Base-by-base conservation (phyloP, 371 early-diverging fungal genomes). In the Haplosporangium sp. region DNA sequence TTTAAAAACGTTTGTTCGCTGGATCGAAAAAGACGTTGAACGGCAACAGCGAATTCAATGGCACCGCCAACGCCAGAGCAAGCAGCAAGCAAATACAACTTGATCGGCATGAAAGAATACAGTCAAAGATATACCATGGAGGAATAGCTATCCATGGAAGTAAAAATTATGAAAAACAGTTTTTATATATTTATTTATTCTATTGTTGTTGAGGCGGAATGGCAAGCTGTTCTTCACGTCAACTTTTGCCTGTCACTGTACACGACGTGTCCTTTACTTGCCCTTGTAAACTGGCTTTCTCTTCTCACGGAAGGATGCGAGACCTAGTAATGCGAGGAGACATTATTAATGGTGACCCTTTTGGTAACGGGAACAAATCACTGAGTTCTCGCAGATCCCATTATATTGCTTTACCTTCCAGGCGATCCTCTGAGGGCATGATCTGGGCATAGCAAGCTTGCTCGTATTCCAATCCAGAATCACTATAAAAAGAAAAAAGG, bases 371-470 rank as follows among this genome's bases (percentile, higher is more conserved):
- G n/a, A n/a, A n/a, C n/a, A n/a, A n/a, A n/a, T n/a, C n/a, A n/a
- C n/a, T n/a, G n/a, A n/a, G n/a, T n/a, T n/a, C n/a, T n/a, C n/a
- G n/a, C n/a, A n/a, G n/a, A n/a, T n/a, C n/a, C 5, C 21, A 40
- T 2, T n/a, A 36, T 16, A 47, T 46, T 14, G 29, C n/a, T 7
- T 29, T 81, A 69, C 97, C 98, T 83, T 99, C 99, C 64, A 97
- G 67, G 52, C 98, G 85, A 84, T 99, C 99, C 73, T 97, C 89
- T 1, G 99, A 97, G 1, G 94, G 96, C 67, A 99, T 93, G 16
- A 98, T 90, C 67, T 95, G 94, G 1, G 93, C 95, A 76, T 99
- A 99, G 81, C 96, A 98, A n/a, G 91, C 85, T 81, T 98, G 94
- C 81, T 99, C 99, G 51, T 97, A 85, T 40, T 94, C 94, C 64